Evolutionary conservation across 345 rosid genomes (phyloP), one percentile per base, ranked within the genome.

Genomic region (Gossypium anomalum): DNA sequence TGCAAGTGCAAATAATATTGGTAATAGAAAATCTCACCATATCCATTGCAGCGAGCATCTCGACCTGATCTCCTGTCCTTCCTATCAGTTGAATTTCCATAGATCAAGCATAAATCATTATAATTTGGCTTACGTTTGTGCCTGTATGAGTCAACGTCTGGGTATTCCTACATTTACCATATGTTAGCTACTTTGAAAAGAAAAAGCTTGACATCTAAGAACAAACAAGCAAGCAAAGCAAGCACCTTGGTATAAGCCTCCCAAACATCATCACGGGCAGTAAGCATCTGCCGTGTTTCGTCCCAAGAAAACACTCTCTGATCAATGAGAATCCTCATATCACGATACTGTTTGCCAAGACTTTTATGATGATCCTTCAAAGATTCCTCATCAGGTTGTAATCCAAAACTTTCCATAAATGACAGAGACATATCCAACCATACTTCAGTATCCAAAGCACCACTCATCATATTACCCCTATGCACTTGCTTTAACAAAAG

Each of bases 41-140:
- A 55, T 67, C 75, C 82, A 79, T 78, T 66, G 72, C 76, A 80
- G 59, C 51, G 4, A 71, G 71, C 76, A 82, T 73, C 67, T 69
- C 52, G 82, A 72, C 56, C 47, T 3, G 69, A 60, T 79, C 15
- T 77, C 23, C 68, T 17, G 70, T 22, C 60, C 47, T 60, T 72
- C 43, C 57, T 80, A 75, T 81, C 77, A 69, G 67, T 44, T 70
- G 79, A 66, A 71, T 76, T 72, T 71, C 85, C 88, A 81, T 70
- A 85, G 70, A 85, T 85, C 83, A 85, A 77, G 75, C 76, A 80
- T 82, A 85, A 78, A 41, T 85, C 85, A 76, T 81, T 67, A 55
- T 81, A 83, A 73, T 78, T 78, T 62, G 83, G 85, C 69, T 59
- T 79, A 20, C 67, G 9, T 56, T 67, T 70, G 52, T 48, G 53